Evolutionary conservation across 768 basidiomycete genomes (phyloP), one percentile per base, ranked within the genome.

Genomic region (Mycena capillaripes): DNA sequence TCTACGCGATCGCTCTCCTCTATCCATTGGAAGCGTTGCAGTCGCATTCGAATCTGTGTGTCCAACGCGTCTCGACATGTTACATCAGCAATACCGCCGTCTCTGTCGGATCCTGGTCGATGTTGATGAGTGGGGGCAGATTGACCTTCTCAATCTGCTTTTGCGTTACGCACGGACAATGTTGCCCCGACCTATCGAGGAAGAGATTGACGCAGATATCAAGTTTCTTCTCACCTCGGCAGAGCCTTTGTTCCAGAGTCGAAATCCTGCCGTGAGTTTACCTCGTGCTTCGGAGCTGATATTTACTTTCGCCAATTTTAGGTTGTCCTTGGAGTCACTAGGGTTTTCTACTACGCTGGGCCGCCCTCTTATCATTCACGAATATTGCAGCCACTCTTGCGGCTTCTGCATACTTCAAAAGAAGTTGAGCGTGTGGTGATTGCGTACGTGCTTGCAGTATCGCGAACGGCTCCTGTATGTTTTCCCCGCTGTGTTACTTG

Each of bases 61-160:
- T 78, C 95, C 96, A 0, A 92, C 93, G 0, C 88, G 93, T 53
- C 88, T 97, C 16, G 96, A 97, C 77, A 89, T 98, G 16, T 82
- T 99, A 2, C 98, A 99, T 77, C 88, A 88, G 21, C 95, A 98
- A 75, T 99, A 95, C 76, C 87, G 97, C 27, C 90, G 95, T 30
- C 84, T 97, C 34, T 98, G 96, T 78, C 87, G 88, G 50, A 85
- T 94, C n/a, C 84, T 99, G 3, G 87, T 96, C 38, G 97, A 99
- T 76, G 92, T 93, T 5, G 98, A 99, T 76, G 97, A 98, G 80
- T 99, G 98, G 98, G 97, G 96, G 0, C 98, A 98, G 81, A 89
- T 93, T 8, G 89, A 92, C 55, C 81, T 96, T 23, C 86, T 97
- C 71, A 88, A 92, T 52, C 86, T 99, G 17, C 86, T 99, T 36